These are phyloP conservation scores for Osmozyma mogii DNA, from an alignment of 805 yeast genomes.

Conservation along the genomic window DNA sequence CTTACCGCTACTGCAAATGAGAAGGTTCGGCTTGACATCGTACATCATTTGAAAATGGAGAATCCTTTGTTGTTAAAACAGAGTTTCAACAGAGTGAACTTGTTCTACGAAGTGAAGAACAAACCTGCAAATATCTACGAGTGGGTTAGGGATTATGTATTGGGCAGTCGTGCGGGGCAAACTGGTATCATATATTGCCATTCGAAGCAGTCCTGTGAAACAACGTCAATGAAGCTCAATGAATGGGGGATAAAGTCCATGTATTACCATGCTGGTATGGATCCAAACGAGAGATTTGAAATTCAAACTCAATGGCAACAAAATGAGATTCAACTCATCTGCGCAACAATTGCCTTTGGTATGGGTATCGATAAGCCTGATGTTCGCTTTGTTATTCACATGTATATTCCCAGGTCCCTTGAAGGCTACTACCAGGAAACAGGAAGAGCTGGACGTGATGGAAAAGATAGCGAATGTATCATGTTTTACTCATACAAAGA, in stretches of 20 bases:
- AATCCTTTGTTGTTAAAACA: constrained; percentile 67
- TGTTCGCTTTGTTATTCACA: constrained; percentile 85
- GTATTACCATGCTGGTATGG: constrained; percentile 94
- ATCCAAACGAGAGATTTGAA: constrained; percentile 56
- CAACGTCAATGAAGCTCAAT: constrained; percentile 54
- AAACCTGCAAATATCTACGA: constrained; percentile 52
- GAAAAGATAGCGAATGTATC: constrained; percentile 70
- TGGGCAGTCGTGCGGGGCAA: constrained; percentile 40
- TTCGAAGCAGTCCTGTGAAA: constrained; percentile 83
- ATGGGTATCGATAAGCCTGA: constrained; percentile 99
- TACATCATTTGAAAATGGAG: constrained; percentile 61
- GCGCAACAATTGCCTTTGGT: constrained; percentile 98
- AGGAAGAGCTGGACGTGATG: constrained; percentile 98
- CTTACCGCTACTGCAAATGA: constrained; percentile 95
- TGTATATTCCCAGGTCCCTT: constrained; percentile 78
- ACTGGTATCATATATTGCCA: constrained; percentile 94
- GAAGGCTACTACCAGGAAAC: constrained; percentile 98
- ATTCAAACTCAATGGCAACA: constrained; percentile 84
- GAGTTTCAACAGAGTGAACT: constrained; percentile 84
- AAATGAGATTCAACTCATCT: constrained; percentile 64
- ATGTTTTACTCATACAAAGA: constrained; percentile 77
- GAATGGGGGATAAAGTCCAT: constrained; percentile 59
- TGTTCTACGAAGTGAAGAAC: constrained; percentile 67
- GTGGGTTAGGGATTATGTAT: constrained; percentile 52
- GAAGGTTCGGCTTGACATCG: constrained; percentile 78